Evolutionary conservation across 1,284 basidiomycete genomes (phyloP).

Genomic region (Ganoderma meredithae): DNA sequence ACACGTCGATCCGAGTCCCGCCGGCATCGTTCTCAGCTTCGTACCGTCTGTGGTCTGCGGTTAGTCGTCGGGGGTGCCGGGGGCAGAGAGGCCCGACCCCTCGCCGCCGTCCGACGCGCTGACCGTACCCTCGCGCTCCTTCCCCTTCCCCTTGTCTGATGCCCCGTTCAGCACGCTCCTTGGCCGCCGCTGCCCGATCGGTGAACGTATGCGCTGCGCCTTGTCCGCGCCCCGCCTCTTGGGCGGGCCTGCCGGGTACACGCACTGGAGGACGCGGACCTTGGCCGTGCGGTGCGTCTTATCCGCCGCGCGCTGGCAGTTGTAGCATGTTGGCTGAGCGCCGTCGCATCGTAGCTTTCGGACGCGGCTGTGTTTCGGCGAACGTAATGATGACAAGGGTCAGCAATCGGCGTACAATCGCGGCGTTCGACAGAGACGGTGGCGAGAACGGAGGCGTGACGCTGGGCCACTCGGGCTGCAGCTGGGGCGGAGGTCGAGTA

Average conservation of each 20-base stretch:
- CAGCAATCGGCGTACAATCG: background rate
- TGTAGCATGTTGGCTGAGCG: constrained; percentile 34
- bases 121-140: background rate
- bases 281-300: background rate
- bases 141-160: constrained; percentile 1
- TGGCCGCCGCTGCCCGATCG: constrained; percentile 26
- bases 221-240: constrained; percentile 33
- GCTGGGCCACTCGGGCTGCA: too few relatives aligned
- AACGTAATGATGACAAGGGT: background rate
- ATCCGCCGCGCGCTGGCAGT: constrained; percentile 33
- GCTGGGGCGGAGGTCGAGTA: constrained; percentile 6
- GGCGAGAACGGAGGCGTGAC: too few relatives aligned
- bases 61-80: constrained; percentile 8
- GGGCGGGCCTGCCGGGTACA: constrained; percentile 21
- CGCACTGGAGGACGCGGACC: constrained; percentile 16
- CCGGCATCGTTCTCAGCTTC: background rate
- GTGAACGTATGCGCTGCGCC: constrained; percentile 30
- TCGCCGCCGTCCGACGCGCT: constrained; percentile 1
- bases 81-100: background rate
- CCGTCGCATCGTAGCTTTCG: constrained; percentile 42
- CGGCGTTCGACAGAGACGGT: background rate
- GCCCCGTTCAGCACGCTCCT: constrained; percentile 9
- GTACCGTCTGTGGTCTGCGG: background rate
- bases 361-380: constrained; percentile 18
- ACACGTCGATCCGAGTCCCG: background rate